These are phyloP conservation scores for Alternaria sp. DNA, from an alignment of 2,329 filamentous ascomycete genomes.

Conservation along the genomic window DNA sequence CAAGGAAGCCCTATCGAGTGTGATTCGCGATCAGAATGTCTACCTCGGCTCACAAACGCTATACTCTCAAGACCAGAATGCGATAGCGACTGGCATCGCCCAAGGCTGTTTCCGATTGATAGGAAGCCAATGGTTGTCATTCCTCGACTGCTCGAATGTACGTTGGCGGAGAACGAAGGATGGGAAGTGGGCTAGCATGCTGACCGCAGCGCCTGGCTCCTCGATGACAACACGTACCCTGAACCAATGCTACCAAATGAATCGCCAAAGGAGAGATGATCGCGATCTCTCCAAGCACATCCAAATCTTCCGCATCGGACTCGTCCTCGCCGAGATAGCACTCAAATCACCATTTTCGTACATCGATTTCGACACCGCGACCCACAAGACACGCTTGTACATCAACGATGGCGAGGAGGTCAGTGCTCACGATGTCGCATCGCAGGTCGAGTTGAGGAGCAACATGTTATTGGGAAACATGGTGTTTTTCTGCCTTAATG, in stretches of 20 bases:
- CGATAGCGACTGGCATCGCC: slow-evolving; percentile 30
- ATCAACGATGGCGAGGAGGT: slow-evolving; percentile 20
- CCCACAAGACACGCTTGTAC: slow-evolving; percentile 19
- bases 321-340: slow-evolving; percentile 32
- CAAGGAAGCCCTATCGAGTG: slow-evolving; percentile 29
- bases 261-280: slow-evolving; percentile 5
- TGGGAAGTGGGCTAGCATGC: slow-evolving; percentile 32
- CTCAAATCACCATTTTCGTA: slow-evolving; percentile 25
- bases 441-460: slow-evolving; percentile 27
- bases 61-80: slow-evolving; percentile 32
- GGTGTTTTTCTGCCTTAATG: slow-evolving; percentile 29
- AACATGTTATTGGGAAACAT: slow-evolving; percentile 32
- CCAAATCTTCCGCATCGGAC: slow-evolving; percentile 37
- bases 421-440: slow-evolving; percentile 26
- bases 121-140: slow-evolving; percentile 32
- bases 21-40: slow-evolving; percentile 18
- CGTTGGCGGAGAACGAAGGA: slow-evolving; percentile 29
- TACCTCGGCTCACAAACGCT: slow-evolving; percentile 28
- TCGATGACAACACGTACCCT: slow-evolving; percentile 18
- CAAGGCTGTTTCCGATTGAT: slow-evolving; percentile 30
- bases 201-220: slow-evolving; percentile 23
- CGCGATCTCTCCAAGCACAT: slow-evolving; percentile 26
- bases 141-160: slow-evolving; percentile 30
- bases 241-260: slow-evolving; percentile 14
- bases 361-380: slow-evolving; percentile 17